Base-by-base conservation (phyloP, 306 rosid genomes). In the Sindora glabra region DNA sequence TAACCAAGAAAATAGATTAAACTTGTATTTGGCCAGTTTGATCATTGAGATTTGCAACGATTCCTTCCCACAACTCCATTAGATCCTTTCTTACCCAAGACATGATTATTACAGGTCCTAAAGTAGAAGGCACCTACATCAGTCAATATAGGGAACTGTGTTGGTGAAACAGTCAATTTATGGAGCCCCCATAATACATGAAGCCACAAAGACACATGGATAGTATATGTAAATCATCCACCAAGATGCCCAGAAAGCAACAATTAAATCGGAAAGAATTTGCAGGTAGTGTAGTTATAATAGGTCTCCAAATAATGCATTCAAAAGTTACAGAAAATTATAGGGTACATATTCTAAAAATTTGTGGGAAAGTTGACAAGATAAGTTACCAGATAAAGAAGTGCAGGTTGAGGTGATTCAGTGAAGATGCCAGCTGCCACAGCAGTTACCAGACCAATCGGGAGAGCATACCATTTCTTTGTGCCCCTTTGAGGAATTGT, bases 371-470 rank as follows among this genome's bases (percentile, higher is more conserved):
- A n/a, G n/a, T n/a, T n/a, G n/a, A n/a, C n/a, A n/a, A n/a, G n/a
- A n/a, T n/a, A n/a, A n/a, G n/a, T n/a, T 94, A 94, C 97, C 94
- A 89, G 84, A 86, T 94, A 94, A 22, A 89, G 88, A 34, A 94
- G 95, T 11, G 97, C 97, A 9, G 99, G 99, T 71, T 94, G 99
- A 61, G 99, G 99, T 22, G 94, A 80, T 63, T 79, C 89, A 24
- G 97, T 94, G 78, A 94, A 77, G 70, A 89, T 77, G 46, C 97
- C 97, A 51, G 97, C 97, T 19, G 97, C 87, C 79, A 94, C 71
- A 80, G 99, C 99, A 26, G 79, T 65, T 34, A 94, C 74, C 60
- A 94, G 80, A 30, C 99, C 97, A 26, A 94, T 60, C 59, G 91
- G 87, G 56, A 94, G 84, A 29, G 99, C 97, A 81, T 86, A 94